Conservation (phyloP, 1,284 basidiomycete species). For the Ustanciosporium gigantosporum region DNA sequence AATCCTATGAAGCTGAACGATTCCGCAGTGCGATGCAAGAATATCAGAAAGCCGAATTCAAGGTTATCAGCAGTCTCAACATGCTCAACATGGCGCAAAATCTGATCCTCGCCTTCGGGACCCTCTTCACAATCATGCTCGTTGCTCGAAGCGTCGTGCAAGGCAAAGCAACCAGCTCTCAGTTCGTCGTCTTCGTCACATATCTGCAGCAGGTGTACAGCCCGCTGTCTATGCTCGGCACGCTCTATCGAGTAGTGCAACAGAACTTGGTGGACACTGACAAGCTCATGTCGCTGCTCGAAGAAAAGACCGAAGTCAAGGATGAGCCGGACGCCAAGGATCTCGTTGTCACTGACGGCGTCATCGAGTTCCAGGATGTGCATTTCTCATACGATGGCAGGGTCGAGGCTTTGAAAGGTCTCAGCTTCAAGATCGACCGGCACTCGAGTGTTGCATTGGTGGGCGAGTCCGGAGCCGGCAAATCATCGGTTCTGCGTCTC, state of each 20-base stretch:
- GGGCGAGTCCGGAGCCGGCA: conserved; percentile 73
- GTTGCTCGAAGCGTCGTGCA: conserved; percentile 43
- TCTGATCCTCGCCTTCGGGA: conserved; percentile 52
- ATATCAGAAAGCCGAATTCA: conserved; percentile 76
- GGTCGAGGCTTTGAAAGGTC: conserved; percentile 71
- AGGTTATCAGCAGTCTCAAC: conserved; percentile 64
- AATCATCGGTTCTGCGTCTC: conserved; percentile 78
- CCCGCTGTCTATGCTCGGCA: conserved; percentile 51
- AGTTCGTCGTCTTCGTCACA: conserved; percentile 78
- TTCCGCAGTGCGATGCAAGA: conserved; percentile 74
- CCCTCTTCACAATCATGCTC: conserved; percentile 42
- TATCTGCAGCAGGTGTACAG: conserved; percentile 73
- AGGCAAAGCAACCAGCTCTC: conserved; percentile 60
- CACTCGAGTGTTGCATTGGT: conserved; percentile 58
- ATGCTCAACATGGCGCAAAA: conserved; percentile 57
- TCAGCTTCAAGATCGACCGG: conserved; percentile 82
- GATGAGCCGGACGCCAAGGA: conserved; percentile 77
- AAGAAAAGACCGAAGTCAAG: conserved; percentile 71
- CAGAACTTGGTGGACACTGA: conserved; percentile 67
- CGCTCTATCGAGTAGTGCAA: conserved; percentile 60
- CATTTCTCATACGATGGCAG: conserved; percentile 71
- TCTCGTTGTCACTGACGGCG: conserved; percentile 72
- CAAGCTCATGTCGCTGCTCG: conserved; percentile 60
- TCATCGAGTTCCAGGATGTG: conserved; percentile 74
- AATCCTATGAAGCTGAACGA: conserved; percentile 75